Evolutionary conservation across 768 basidiomycete genomes (phyloP).

Genomic region (Leucosporidium yakuticum): DNA sequence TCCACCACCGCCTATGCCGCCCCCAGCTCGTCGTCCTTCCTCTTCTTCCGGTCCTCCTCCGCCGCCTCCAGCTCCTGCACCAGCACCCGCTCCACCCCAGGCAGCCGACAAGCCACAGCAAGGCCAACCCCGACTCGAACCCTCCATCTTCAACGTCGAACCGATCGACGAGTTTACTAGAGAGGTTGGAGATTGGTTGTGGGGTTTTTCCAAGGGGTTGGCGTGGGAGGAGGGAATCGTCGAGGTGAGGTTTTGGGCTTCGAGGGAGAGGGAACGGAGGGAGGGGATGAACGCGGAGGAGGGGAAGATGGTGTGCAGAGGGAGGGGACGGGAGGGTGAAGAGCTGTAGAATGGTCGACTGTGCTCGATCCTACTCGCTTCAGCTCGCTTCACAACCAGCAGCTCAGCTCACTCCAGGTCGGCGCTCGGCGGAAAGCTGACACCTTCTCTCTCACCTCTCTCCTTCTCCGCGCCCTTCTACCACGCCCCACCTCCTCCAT

Average conservation of each 20-base stretch:
- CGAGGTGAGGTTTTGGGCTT: conserved; percentile 51
- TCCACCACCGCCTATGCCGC: too few species aligned
- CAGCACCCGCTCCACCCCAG: background rate
- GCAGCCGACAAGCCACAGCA: too few species aligned
- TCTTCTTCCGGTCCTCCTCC: background rate
- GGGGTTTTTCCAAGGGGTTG: conserved; percentile 47
- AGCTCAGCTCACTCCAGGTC: too few species aligned
- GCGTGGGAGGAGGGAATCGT: conserved; percentile 46
- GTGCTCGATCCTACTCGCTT: too few species aligned
- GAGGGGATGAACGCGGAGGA: too few species aligned
- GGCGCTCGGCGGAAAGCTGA: background rate
- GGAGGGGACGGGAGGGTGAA: background rate
- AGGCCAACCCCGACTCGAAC: conserved; percentile 35
- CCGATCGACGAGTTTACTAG: conserved; percentile 89
- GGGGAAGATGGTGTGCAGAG: too few species aligned
- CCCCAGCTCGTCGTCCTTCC: background rate
- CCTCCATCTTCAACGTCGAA: conserved; percentile 77
- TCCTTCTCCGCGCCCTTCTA: too few species aligned
- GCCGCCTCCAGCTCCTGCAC: background rate
- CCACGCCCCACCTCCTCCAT: too few species aligned
- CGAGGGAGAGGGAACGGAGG: too few species aligned
- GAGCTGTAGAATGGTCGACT: background rate
- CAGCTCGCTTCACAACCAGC: too few species aligned
- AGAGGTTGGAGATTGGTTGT: conserved; percentile 83
- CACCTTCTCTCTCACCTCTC: background rate